Evolutionary conservation across 257 asterid genomes (phyloP).

Genomic region (Petrea volubilis): DNA sequence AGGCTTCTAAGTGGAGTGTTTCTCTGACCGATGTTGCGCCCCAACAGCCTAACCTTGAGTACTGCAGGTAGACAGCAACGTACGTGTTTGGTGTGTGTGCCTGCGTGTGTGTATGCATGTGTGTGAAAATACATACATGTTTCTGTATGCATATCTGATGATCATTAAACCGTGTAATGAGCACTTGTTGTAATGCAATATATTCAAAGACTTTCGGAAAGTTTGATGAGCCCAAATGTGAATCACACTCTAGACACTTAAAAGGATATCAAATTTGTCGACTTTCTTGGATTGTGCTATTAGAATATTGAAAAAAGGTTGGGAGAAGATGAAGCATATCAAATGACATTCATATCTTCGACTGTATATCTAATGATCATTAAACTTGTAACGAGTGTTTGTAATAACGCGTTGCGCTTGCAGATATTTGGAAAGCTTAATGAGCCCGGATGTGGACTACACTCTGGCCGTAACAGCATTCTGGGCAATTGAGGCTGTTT

Average conservation of each 20-base stretch:
- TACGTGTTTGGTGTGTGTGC: too few species aligned
- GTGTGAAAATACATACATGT: too few species aligned
- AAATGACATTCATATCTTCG: neutral
- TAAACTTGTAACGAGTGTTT: neutral
- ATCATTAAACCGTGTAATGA: too few species aligned
- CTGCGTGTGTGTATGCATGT: too few species aligned
- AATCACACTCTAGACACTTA: too few species aligned
- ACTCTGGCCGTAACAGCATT: conserved; percentile 63
- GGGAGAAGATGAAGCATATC: too few species aligned
- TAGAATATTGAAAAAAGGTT: too few species aligned
- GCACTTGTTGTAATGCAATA: too few species aligned
- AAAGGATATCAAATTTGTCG: too few species aligned
- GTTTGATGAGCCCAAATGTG: too few species aligned
- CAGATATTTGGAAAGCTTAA: conserved; percentile 69
- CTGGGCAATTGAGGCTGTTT: conserved; percentile 83
- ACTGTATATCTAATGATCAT: neutral
- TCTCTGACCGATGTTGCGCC: conserved; percentile 48
- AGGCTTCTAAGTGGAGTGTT: conserved; percentile 78
- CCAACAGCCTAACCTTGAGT: conserved; percentile 57
- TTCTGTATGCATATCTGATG: too few species aligned
- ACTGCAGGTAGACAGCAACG: conserved; percentile 94
- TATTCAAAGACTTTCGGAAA: too few species aligned
- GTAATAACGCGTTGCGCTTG: neutral
- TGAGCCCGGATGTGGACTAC: conserved; percentile 63
- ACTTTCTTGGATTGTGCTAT: neutral